Evolutionary conservation across 495 filamentous ascomycete genomes (phyloP), one percentile per base, ranked within the genome.

Genomic region (Daldinia grandis): DNA sequence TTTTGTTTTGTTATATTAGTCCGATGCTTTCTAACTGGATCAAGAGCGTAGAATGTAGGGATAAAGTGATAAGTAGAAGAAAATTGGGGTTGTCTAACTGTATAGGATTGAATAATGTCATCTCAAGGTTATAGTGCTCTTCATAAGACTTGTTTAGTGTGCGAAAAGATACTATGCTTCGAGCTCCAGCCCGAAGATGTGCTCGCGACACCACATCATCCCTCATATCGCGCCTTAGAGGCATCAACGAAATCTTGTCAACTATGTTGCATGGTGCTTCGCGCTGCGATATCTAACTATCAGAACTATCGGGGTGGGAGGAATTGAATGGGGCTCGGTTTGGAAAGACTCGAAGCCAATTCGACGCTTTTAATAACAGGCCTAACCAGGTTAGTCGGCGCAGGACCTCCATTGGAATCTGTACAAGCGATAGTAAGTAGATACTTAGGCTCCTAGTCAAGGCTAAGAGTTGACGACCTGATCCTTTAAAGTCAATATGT

Each of bases 141-240:
- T 33, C 25, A 53, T 9, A 61, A 37, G 14, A 12, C 37, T 35
- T 63, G 53, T 17, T 47, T 59, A 4, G 63, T 64, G 1, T 59
- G 53, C 33, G 25, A 66, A 17, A 62, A 42, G 12, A 37, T 71
- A 4, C 40, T 71, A 3, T 63, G 53, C 58, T 66, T 54, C 47
- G 31, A 71, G 14, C 25, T 62, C 12, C 63, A 71, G n/a, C 57
- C 68, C 1, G 63, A 66, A 54, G 62, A 66, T 19, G 33, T 59
- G 24, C 19, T 53, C 9, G 35, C 30, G 14, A 62, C 42, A 15
- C 54, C 53, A 12, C 63, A 67, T 47, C 54, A 67, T 10, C 21
- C 33, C 4, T 40, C 40, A 5, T 54, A 54, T 38, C 44, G 59
- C 33, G 49, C 35, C 21, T 38, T 66, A 27, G 65, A 69, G 24